These are phyloP conservation scores for Aspergillus persii DNA, from an alignment of 2,329 filamentous ascomycete species.

Conservation along the genomic window DNA sequence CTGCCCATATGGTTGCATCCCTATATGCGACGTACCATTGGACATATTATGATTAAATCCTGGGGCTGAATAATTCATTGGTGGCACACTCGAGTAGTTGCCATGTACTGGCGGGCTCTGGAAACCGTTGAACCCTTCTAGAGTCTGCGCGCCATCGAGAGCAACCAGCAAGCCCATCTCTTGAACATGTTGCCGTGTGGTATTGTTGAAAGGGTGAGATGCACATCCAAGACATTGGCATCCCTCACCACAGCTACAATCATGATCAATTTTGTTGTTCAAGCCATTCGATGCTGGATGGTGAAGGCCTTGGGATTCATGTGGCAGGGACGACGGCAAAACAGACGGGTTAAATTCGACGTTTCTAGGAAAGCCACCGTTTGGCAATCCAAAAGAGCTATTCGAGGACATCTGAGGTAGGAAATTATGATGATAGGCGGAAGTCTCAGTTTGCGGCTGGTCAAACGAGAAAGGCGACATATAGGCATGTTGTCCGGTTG, in stretches of 20 bases:
- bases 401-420: conserved; percentile 11
- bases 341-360: conserved; percentile 17
- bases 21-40: conserved; percentile 12
- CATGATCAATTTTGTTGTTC: conserved; percentile 26
- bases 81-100: conserved; percentile 12
- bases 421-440: conserved; percentile 19
- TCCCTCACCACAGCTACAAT: conserved; percentile 44
- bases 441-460: conserved; percentile 6
- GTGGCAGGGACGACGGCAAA: conserved; percentile 14
- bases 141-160: conserved; percentile 26
- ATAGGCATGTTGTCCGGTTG: conserved; percentile 13
- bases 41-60: conserved; percentile 15
- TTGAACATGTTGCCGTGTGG: conserved; percentile 45
- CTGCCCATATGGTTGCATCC: conserved; percentile 22
- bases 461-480: conserved; percentile 17
- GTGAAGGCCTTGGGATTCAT: conserved; percentile 3
- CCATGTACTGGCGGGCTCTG: conserved; percentile 20
- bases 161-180: conserved; percentile 46
- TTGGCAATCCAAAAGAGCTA: conserved; percentile 11
- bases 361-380: conserved; percentile 13
- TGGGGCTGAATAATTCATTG: conserved; percentile 21
- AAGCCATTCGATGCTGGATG: conserved; percentile 9
- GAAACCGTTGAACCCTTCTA: conserved; percentile 21
- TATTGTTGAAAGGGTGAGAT: conserved; percentile 47
- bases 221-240: conserved; percentile 49